Conservation (phyloP, 768 basidiomycete genomes). For the Boletus rufocinnamomeus region DNA sequence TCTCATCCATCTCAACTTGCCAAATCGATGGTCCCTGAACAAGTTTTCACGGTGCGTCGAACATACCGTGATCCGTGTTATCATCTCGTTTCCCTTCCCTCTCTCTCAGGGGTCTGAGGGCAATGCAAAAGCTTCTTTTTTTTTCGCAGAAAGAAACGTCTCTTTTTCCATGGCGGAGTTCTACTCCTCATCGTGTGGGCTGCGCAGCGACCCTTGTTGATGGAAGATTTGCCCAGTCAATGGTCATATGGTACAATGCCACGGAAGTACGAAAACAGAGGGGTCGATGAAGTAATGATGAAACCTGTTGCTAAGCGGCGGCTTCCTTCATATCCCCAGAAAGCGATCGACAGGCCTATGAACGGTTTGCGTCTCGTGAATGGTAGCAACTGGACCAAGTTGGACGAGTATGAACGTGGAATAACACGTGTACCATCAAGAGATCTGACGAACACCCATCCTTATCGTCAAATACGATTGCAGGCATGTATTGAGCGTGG, state of each 20-base stretch:
- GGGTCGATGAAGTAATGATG: constrained; percentile 33
- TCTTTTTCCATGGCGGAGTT: not conserved
- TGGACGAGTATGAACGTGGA: constrained; percentile 13
- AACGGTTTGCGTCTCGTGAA: constrained; percentile 7
- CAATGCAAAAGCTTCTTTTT: not conserved
- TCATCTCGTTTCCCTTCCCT: constrained; percentile 15
- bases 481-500: constrained; percentile 7
- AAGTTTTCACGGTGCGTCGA: constrained; percentile 5
- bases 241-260: constrained; percentile 19
- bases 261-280: constrained; percentile 34
- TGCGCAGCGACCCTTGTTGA: constrained; percentile 12
- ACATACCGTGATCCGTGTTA: constrained; percentile 15
- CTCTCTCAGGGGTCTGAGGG: not conserved
- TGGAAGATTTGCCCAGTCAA: constrained; percentile 17
- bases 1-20: constrained; percentile 11
- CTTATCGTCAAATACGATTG: constrained; percentile 33
- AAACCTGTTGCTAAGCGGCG: constrained; percentile 25
- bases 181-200: not conserved
- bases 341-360: constrained; percentile 22
- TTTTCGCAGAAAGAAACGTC: not conserved
- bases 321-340: constrained; percentile 23
- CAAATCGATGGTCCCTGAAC: constrained; percentile 11
- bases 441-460: constrained; percentile 12
- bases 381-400: constrained; percentile 5
- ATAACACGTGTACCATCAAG: constrained; percentile 21